Base-by-base conservation (phyloP, 768 basidiomycete genomes). In the Sporobolomyces phaffii region DNA sequence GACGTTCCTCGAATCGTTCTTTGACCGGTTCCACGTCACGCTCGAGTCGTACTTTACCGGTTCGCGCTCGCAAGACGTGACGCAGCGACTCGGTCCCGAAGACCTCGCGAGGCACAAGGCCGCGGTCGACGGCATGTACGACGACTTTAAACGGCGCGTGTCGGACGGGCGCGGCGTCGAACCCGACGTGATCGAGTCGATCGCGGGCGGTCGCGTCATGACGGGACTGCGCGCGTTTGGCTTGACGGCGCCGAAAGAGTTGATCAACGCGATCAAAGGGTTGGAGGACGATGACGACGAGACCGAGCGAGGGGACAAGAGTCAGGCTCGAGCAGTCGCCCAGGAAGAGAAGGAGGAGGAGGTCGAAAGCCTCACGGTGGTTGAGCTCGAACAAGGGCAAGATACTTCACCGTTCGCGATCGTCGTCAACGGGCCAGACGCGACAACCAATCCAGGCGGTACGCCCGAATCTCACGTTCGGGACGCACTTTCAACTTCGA, bases 171-270 rank as follows among this genome's bases (percentile, higher is more conserved):
- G 75, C 13, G 67, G 61, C n/a, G 68, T 76, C 26, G 29, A 49
- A 24, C 41, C 43, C 3, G 71, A 73, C n/a, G 56, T 70, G 45
- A 71, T 76, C 26, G 70, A 76, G 40, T 38, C 34, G 3, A 65
- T 76, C 26, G 75, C 75, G 24, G 75, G 75, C 11, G 75, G 75
- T 13, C 50, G 74, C 36, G 75, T 76, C 20, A 66, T 73, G 64
- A 69, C 65, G 10, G 68, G 72, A 24, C n/a, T 70, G 44, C 57
- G 48, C 29, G 74, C 73, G 38, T 75, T 74, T 49, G 61, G 44
- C 22, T 17, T 73, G 20, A 50, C 41, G 9, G 70, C 69, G n/a
- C 71, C 73, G 17, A 5, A 47, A 41, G 68, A 61, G 58, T 41
- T 65, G 38, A 57, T 71, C 24, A 13, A 26, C 24, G 29, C 49